Percentiles rank a stretch among this genome's conserved stretches.
Conservation (phyloP, 768 basidiomycete genomes). For the Clavulina sp. region DNA sequence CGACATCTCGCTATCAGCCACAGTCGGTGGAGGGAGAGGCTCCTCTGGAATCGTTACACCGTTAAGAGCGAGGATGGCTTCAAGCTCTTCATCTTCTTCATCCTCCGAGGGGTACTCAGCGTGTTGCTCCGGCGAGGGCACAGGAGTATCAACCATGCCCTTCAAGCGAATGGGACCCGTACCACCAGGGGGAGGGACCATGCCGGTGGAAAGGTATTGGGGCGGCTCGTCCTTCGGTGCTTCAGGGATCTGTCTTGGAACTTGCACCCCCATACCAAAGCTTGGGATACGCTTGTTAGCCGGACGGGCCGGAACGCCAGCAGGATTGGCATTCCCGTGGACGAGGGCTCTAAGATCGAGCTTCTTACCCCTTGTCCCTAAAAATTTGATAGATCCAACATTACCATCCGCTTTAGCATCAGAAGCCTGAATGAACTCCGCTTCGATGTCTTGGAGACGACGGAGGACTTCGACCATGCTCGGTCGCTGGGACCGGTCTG, state of each 20-base stretch:
- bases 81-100: conserved; percentile 42
- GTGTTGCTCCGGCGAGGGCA: too few relatives aligned
- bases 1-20: background rate
- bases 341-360: background rate
- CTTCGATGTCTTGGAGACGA: conserved; percentile 61
- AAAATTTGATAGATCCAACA: conserved; percentile 72
- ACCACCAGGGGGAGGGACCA: background rate
- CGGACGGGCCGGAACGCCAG: conserved; percentile 29
- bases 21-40: background rate
- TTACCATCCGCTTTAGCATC: conserved; percentile 52
- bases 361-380: conserved; percentile 28
- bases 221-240: background rate
- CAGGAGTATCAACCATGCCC: too few relatives aligned
- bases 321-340: conserved; percentile 31
- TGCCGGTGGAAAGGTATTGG: background rate
- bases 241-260: conserved; percentile 19
- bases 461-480: conserved; percentile 65
- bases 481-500: conserved; percentile 51
- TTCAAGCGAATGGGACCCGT: too few relatives aligned
- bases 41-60: conserved; percentile 2
- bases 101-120: conserved; percentile 3
- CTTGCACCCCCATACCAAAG: conserved; percentile 54
- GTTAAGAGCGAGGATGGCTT: conserved; percentile 38
- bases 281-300: conserved; percentile 47
- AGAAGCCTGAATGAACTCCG: conserved; percentile 54